Percentiles rank a stretch among this genome's conserved stretches.
These are phyloP conservation scores for Exophiala aquamarina DNA, from an alignment of 2,329 filamentous ascomycete species.

Conservation along the genomic window DNA sequence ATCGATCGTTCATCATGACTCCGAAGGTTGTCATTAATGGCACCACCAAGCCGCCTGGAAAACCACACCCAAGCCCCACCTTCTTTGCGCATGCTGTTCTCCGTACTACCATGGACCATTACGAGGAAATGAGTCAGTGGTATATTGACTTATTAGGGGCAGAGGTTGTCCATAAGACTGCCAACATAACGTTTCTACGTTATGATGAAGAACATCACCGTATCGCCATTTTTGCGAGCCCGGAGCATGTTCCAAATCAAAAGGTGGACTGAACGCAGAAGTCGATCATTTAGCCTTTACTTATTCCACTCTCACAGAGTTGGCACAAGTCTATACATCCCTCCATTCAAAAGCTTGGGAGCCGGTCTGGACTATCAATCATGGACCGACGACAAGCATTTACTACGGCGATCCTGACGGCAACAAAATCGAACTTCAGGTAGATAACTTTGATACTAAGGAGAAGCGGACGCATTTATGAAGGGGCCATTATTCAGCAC, in stretches of 20 bases:
- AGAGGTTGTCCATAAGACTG: neutral
- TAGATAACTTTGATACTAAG: slow-evolving; percentile 40
- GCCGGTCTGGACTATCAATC: slow-evolving; percentile 48
- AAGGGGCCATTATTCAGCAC: neutral
- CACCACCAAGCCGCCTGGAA: no score
- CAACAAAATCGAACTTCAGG: slow-evolving; percentile 49
- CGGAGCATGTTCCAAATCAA: slow-evolving; percentile 24
- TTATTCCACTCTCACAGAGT: slow-evolving; percentile 36
- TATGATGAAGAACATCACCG: slow-evolving; percentile 37
- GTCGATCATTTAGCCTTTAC: slow-evolving; percentile 44
- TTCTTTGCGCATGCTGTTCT: slow-evolving; percentile 1
- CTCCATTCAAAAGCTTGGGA: neutral
- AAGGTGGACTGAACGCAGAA: slow-evolving; percentile 12
- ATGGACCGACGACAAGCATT: slow-evolving; percentile 48
- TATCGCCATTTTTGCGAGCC: slow-evolving; percentile 39
- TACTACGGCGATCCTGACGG: slow-evolving; percentile 53
- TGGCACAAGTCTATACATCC: slow-evolving; percentile 36
- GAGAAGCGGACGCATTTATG: slow-evolving; percentile 7
- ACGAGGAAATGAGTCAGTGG: neutral
- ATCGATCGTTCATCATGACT: no score
- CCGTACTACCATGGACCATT: slow-evolving; percentile 1
- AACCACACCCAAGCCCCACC: neutral
- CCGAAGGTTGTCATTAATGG: no score
- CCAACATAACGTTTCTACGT: neutral
- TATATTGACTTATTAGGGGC: neutral